Conservation (phyloP, 139 green algal species). For the Chlorokybus atmophyticus region DNA sequence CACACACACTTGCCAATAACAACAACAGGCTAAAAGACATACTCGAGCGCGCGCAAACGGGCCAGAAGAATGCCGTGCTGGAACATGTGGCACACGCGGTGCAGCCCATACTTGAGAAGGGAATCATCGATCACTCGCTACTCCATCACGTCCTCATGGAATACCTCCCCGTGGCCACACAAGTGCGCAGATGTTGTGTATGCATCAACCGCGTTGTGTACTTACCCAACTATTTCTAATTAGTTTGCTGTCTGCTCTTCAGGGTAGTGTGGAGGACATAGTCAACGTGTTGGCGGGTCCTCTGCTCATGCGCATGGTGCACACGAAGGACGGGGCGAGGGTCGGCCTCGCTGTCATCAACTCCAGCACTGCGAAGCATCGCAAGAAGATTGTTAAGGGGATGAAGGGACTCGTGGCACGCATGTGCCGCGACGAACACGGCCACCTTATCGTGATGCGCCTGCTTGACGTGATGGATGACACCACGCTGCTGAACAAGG, state of each 20-base stretch:
- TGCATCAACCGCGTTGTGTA: too few species aligned
- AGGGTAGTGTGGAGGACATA: conserved; percentile 20
- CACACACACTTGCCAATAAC: too few species aligned
- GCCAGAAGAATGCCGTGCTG: conserved; percentile 18
- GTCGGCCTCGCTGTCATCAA: conserved; percentile 2
- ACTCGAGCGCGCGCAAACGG: background rate
- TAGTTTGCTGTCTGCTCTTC: conserved; percentile 3
- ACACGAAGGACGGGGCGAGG: conserved; percentile 30
- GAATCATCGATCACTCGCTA: conserved; percentile 32
- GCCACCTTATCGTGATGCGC: conserved; percentile 20
- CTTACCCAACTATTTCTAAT: too few species aligned
- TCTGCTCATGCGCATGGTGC: conserved; percentile 33
- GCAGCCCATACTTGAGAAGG: conserved; percentile 35
- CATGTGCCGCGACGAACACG: conserved; percentile 24
- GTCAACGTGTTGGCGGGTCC: conserved; percentile 22
- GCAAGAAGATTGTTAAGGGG: conserved; percentile 34
- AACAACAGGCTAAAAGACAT: conserved; percentile 22
- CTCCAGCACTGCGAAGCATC: conserved; percentile 9
- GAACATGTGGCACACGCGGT: conserved; percentile 20
- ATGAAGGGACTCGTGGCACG: conserved; percentile 29
- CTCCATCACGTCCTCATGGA: conserved; percentile 28
- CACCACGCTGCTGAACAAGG: conserved; percentile 25
- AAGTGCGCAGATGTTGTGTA: too few species aligned
- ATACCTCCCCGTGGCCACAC: conserved; percentile 18
- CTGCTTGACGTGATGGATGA: conserved; percentile 32